phyloP scores from a whole-genome alignment of 2,329 filamentous ascomycete species.

The Alternaria novae-zelandiae region DNA sequence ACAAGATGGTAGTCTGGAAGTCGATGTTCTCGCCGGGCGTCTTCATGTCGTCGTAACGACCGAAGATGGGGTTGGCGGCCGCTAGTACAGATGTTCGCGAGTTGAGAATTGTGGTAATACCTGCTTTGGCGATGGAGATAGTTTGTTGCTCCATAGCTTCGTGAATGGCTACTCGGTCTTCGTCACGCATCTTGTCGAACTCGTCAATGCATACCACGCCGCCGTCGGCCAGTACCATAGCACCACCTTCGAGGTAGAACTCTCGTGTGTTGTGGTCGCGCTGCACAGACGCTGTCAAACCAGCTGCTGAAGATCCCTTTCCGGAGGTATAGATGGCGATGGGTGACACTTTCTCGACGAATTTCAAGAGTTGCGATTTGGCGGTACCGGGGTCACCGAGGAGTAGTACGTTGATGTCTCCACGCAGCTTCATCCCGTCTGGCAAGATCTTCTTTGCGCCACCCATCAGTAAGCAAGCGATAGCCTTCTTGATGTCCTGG shows the following conservation, averaged over 20 bases:
- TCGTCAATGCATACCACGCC: slow-evolving; percentile 99
- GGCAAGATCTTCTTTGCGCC: slow-evolving; percentile 98
- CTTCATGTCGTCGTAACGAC: slow-evolving; percentile 97
- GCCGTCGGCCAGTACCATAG: slow-evolving; percentile 96
- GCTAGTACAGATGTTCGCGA: slow-evolving; percentile 93
- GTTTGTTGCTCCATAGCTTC: slow-evolving; percentile 99
- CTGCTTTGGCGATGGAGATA: slow-evolving; percentile 97
- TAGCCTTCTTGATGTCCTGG: slow-evolving; percentile 94
- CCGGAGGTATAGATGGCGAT: slow-evolving; percentile 99
- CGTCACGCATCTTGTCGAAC: slow-evolving; percentile 99
- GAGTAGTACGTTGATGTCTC: slow-evolving; percentile 96
- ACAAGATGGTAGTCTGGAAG: slow-evolving; percentile 97
- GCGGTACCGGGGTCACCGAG: slow-evolving; percentile 98
- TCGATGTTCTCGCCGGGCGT: slow-evolving; percentile 98
- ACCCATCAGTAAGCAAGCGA: slow-evolving; percentile 89
- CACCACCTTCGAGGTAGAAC: slow-evolving; percentile 97
- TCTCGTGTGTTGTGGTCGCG: slow-evolving; percentile 89
- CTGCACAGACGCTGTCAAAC: slow-evolving; percentile 96
- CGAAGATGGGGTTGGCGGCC: slow-evolving; percentile 96
- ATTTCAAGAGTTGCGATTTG: slow-evolving; percentile 96
- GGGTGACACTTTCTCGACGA: slow-evolving; percentile 93
- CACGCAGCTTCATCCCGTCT: slow-evolving; percentile 95
- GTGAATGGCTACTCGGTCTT: slow-evolving; percentile 96
- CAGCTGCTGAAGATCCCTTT: slow-evolving; percentile 95
- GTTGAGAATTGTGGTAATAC: slow-evolving; percentile 97